Percentiles rank a stretch among this genome's conserved stretches.
Evolutionary conservation across 192 early-diverging fungal species (phyloP).

Genomic region (Coemansia sp.): DNA sequence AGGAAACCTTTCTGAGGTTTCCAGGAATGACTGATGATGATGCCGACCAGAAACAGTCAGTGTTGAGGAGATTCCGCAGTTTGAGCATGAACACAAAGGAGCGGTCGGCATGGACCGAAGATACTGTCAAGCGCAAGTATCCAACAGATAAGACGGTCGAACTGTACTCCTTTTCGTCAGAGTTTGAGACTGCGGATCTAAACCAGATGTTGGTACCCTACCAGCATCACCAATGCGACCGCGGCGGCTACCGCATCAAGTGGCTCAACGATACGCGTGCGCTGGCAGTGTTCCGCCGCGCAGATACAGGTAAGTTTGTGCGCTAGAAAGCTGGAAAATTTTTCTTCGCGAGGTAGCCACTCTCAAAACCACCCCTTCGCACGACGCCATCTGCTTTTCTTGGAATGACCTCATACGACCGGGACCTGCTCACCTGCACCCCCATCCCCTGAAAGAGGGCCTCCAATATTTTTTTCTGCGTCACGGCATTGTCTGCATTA

Average conservation of each 20-base stretch:
- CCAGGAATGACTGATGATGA: slow-evolving; percentile 35
- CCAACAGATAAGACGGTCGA: slow-evolving; percentile 54
- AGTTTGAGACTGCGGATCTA: slow-evolving; percentile 55
- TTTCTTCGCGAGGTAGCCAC: not conserved
- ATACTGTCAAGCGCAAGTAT: slow-evolving; percentile 55
- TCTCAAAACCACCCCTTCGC: not conserved
- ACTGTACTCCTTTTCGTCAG: slow-evolving; percentile 52
- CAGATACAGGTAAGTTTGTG: slow-evolving; percentile 48
- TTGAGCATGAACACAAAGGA: slow-evolving; percentile 55
- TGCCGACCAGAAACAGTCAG: slow-evolving; percentile 31
- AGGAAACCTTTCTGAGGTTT: slow-evolving; percentile 40
- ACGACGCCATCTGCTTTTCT: not conserved
- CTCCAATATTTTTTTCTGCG: not conserved
- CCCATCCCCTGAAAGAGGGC: not conserved
- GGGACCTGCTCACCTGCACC: too few relatives aligned
- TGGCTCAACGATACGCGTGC: slow-evolving; percentile 56
- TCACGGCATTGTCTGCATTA: not conserved
- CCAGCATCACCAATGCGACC: slow-evolving; percentile 54
- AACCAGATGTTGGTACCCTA: slow-evolving; percentile 59
- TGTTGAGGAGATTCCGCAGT: slow-evolving; percentile 47
- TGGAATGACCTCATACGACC: not conserved
- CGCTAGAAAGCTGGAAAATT: not conserved
- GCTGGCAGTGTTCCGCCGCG: slow-evolving; percentile 53
- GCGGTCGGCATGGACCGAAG: slow-evolving; percentile 48
- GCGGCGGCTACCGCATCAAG: slow-evolving; percentile 57